Conservation (phyloP, 306 rosid species). For the Nissolia schottii region DNA sequence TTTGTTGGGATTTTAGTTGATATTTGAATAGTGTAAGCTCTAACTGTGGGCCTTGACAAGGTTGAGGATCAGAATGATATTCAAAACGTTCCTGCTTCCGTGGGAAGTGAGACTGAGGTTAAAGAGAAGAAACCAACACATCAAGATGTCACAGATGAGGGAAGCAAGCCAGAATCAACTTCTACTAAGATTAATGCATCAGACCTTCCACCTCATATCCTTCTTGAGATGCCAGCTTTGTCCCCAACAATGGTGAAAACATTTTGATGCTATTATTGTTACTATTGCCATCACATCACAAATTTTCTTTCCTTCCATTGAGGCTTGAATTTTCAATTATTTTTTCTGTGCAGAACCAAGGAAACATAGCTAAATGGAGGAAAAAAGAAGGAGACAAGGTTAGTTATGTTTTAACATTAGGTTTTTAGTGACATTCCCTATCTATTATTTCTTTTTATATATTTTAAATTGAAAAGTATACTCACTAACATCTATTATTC, state of each 20-base stretch:
- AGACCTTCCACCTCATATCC: conserved; percentile 77
- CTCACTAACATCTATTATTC: conserved; percentile 7
- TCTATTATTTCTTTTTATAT: not conserved
- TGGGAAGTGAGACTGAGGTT: conserved; percentile 38
- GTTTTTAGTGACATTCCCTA: not conserved
- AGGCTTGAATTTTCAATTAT: conserved; percentile 8
- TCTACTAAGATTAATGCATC: conserved; percentile 46
- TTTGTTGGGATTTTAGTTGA: conserved; percentile 6
- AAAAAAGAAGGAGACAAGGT: conserved; percentile 99
- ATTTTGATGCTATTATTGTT: conserved; percentile 10
- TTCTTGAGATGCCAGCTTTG: conserved; percentile 91
- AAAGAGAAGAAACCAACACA: conserved; percentile 40
- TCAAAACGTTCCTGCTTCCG: conserved; percentile 62
- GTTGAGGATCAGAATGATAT: conserved; percentile 86
- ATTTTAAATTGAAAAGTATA: conserved; percentile 6
- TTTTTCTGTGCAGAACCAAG: conserved; percentile 69
- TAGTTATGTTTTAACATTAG: conserved; percentile 36
- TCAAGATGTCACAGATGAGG: conserved; percentile 43
- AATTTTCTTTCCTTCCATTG: conserved; percentile 21
- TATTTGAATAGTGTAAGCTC: conserved; percentile 33
- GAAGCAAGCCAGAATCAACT: conserved; percentile 46
- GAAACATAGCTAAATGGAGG: conserved; percentile 80
- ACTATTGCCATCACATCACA: not conserved
- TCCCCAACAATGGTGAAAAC: conserved; percentile 92
- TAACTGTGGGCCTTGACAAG: conserved; percentile 48